Percentiles rank a stretch among this genome's conserved stretches.
These are phyloP conservation scores for Carallia brachiata DNA, from an alignment of 345 rosid species.

Conservation along the genomic window DNA sequence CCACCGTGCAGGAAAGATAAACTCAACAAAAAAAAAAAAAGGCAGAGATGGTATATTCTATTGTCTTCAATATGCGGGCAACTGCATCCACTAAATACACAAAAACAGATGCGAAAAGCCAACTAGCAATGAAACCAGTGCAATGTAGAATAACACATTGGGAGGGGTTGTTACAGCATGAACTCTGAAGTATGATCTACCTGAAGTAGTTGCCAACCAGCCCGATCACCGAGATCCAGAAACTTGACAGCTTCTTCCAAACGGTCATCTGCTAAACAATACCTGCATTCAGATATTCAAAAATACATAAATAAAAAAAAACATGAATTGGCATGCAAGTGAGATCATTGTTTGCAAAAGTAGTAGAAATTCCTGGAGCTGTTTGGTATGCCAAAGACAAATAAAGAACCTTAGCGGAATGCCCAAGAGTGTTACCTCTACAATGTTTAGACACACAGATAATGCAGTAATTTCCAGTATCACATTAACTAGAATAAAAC, in stretches of 20 bases:
- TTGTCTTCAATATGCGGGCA: too few relatives aligned
- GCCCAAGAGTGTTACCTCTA: background rate
- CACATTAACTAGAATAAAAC: background rate
- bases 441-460: background rate
- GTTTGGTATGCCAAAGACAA: too few relatives aligned
- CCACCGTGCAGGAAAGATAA: too few relatives aligned
- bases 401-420: background rate
- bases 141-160: background rate
- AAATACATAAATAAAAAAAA: background rate
- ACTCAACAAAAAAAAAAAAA: too few relatives aligned
- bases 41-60: too few relatives aligned
- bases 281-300: slow-evolving; percentile 43
- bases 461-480: background rate
- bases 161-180: background rate
- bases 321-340: background rate
- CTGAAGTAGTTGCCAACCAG: slow-evolving; percentile 97
- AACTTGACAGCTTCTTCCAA: slow-evolving; percentile 79
- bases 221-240: slow-evolving; percentile 70
- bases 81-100: too few relatives aligned
- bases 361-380: background rate
- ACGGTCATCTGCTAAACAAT: slow-evolving; percentile 87
- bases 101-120: too few relatives aligned
- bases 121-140: background rate
- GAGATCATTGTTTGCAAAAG: background rate
- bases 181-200: slow-evolving; percentile 28